Base-by-base conservation (phyloP, 2,329 filamentous ascomycete species). In the Exophiala bonariae region DNA sequence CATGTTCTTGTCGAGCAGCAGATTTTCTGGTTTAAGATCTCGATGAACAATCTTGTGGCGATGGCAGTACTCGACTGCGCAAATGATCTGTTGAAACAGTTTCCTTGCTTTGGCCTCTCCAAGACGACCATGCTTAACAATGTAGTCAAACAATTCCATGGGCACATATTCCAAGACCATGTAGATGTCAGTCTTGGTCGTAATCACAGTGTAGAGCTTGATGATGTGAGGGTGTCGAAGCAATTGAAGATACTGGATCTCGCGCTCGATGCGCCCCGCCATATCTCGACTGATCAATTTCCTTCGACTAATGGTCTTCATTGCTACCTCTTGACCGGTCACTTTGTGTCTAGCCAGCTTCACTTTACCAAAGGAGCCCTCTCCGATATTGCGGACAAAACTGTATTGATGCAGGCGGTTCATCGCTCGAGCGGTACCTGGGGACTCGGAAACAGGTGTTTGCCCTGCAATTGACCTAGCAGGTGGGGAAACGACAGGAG, bases 101-200 rank as follows among this genome's bases (percentile, higher is more conserved):
- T 92, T 89, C 47, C 93, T 85, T n/a, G 93, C 93, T 66, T 95
- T 88, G 51, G 85, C 80, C 69, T 99, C 93, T 59, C 86, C 83
- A 79, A 97, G 89, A 64, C 88, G 85, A 45, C 93, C 93, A 65
- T 96, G 85, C 64, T 91, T 86, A 49, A 99, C 93, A 54, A 99
- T 93, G 71, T 97, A 97, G 70, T 99, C 92, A 71, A 99, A 99
- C 50, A 99, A 78, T 70, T 99, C 93, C 52, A 89, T 89, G 52
- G 93, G 93, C 33, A 93, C 93, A 70, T 95, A 99, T 70, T 99
- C 93, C 59, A 99, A 82, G 39, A 99, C 93, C 93, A 99, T 99
- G 69, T 97, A 93, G 66, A 99, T 99, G 67, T 99, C 93, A 53
- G 81, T 83, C 18, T 85, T 82, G 5, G 92, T 96, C 54, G 95